A percentile compares a stretch with the other conserved stretches of the same genome.
phyloP scores from a whole-genome alignment of 257 asterid genomes.

The Ligustrum vulgare region DNA sequence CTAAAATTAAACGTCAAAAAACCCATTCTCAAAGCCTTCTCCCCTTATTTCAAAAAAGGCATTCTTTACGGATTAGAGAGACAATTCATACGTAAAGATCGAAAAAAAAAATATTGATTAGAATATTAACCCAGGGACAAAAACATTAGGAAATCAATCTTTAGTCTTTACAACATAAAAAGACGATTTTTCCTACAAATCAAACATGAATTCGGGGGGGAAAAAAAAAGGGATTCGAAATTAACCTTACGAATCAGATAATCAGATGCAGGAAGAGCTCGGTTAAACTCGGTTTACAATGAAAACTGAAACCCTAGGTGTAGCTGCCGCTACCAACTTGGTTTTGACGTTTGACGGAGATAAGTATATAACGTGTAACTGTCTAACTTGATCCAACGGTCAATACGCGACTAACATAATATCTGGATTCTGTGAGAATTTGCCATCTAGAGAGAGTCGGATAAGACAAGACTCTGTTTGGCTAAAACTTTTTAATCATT shows the following conservation, averaged over 20 bases:
- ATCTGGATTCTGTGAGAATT: constrained; percentile 24
- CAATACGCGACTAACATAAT: neutral
- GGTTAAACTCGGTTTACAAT: neutral
- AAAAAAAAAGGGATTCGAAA: neutral
- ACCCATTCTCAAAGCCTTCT: neutral
- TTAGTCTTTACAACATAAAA: neutral
- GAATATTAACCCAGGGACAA: too few relatives aligned
- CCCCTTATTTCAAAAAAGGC: too few relatives aligned
- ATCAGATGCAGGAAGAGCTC: constrained; percentile 26
- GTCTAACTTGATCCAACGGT: constrained; percentile 31
- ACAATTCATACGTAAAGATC: neutral
- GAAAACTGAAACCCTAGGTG: constrained; percentile 42
- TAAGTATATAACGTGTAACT: constrained; percentile 28
- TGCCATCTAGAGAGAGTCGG: neutral
- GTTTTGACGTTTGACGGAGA: constrained; percentile 16
- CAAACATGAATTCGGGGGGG: neutral
- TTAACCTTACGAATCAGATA: constrained; percentile 21
- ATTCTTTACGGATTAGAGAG: neutral
- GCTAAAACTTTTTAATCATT: too few relatives aligned
- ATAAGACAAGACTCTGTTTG: neutral
- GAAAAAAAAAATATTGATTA: too few relatives aligned
- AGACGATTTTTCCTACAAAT: neutral
- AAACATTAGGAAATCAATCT: neutral
- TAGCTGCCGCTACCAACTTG: constrained; percentile 2
- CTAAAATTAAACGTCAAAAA: neutral